Evolutionary conservation across 2,329 filamentous ascomycete species (phyloP).

Genomic region (Stagonosporopsis tanaceti): DNA sequence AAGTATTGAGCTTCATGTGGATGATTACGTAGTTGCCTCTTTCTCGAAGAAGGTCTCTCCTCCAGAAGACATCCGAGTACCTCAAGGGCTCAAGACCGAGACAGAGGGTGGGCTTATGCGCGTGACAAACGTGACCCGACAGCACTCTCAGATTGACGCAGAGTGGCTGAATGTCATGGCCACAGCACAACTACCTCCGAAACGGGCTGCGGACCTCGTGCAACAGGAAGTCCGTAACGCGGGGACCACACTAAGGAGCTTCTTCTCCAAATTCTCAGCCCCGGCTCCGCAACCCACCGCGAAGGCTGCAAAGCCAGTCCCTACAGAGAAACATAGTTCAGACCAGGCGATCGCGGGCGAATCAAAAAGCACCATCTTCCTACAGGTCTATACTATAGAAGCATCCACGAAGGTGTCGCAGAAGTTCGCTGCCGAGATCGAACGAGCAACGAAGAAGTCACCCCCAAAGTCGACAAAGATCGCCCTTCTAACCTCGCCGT

Average conservation of each 20-base stretch:
- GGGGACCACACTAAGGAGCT: constrained; percentile 48
- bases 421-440: constrained; percentile 82
- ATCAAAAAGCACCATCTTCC: constrained; percentile 82
- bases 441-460: constrained; percentile 95
- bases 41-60: constrained; percentile 88
- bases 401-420: constrained; percentile 78
- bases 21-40: constrained; percentile 81
- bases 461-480: constrained; percentile 88
- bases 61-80: constrained; percentile 74
- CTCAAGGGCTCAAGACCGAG: constrained; percentile 78
- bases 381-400: constrained; percentile 84
- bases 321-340: constrained; percentile 24
- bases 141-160: constrained; percentile 91
- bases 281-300: constrained; percentile 29
- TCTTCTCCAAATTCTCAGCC: constrained; percentile 50
- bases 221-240: constrained; percentile 48
- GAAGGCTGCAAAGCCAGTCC: constrained; percentile 30
- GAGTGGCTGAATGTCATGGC: constrained; percentile 86
- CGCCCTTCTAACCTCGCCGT: constrained; percentile 88
- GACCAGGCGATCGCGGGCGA: constrained; percentile 73
- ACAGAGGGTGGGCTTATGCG: constrained; percentile 92
- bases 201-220: constrained; percentile 43
- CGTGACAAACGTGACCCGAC: constrained; percentile 78
- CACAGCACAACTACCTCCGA: constrained; percentile 71
- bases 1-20: constrained; percentile 87